Percentiles rank a stretch among this genome's conserved stretches.
phyloP scores from a whole-genome alignment of 805 yeast genomes.

The Candida multigemmis region DNA sequence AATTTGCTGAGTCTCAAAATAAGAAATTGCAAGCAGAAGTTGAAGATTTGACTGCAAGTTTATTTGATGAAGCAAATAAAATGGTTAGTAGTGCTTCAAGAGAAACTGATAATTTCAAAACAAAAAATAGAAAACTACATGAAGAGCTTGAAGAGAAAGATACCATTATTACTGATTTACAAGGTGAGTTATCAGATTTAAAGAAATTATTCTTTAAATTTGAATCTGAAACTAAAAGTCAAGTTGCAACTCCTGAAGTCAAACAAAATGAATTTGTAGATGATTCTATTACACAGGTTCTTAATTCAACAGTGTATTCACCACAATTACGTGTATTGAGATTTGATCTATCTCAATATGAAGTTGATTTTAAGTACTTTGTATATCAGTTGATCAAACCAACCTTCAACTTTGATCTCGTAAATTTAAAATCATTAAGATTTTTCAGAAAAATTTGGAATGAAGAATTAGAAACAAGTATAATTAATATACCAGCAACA shows the following conservation, averaged over 20 bases:
- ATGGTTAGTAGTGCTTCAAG: slow-evolving; percentile 77
- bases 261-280: slow-evolving; percentile 3
- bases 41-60: slow-evolving; percentile 67
- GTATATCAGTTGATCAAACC: slow-evolving; percentile 22
- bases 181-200: slow-evolving; percentile 58
- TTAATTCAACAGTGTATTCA: slow-evolving; percentile 17
- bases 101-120: slow-evolving; percentile 50
- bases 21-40: slow-evolving; percentile 60
- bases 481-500: slow-evolving; percentile 21
- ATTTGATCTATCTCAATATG: slow-evolving; percentile 35
- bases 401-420: slow-evolving; percentile 26
- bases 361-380: slow-evolving; percentile 35
- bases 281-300: slow-evolving; percentile 6
- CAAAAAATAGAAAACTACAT: slow-evolving; percentile 46
- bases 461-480: slow-evolving; percentile 63
- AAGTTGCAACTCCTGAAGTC: slow-evolving; percentile 3
- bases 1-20: slow-evolving; percentile 50
- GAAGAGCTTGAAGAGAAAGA: slow-evolving; percentile 61
- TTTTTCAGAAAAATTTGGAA: slow-evolving; percentile 56
- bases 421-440: slow-evolving; percentile 39
- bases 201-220: slow-evolving; percentile 50
- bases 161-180: slow-evolving; percentile 51
- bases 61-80: slow-evolving; percentile 76
- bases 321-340: slow-evolving; percentile 29
- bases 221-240: slow-evolving; percentile 29